Conservation (phyloP, 371 early-diverging fungal species). For the Circinella umbellata region DNA sequence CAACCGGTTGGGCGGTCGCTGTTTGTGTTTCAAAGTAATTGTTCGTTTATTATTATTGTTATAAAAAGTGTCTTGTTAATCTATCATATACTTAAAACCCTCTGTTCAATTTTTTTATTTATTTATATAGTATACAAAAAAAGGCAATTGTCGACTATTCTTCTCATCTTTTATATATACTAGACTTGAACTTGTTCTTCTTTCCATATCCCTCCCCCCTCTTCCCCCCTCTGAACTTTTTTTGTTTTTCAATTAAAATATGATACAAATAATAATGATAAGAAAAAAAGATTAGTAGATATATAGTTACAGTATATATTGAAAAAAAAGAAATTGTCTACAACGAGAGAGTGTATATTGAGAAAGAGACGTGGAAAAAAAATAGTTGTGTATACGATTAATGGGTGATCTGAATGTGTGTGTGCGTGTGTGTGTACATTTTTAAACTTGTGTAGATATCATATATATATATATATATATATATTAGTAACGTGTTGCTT, state of each 20-base stretch:
- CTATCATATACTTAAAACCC: too few relatives aligned
- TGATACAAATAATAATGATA: neutral
- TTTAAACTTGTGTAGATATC: neutral
- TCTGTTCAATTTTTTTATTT: too few relatives aligned
- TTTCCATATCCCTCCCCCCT: too few relatives aligned
- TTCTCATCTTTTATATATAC: too few relatives aligned
- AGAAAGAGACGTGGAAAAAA: neutral
- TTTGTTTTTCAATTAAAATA: too few relatives aligned
- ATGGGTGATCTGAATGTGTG: neutral
- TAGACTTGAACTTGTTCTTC: too few relatives aligned
- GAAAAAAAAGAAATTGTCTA: neutral
- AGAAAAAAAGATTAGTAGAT: slow-evolving; percentile 5
- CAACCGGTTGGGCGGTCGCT: neutral
- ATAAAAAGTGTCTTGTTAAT: neutral
- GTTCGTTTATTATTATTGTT: neutral
- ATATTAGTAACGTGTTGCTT: too few relatives aligned
- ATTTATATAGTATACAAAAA: too few relatives aligned
- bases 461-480: too few relatives aligned
- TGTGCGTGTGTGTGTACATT: neutral
- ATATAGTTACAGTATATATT: neutral
- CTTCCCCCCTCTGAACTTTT: too few relatives aligned
- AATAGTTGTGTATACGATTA: neutral
- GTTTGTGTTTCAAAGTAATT: neutral
- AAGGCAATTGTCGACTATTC: too few relatives aligned
- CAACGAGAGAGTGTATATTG: neutral